phyloP scores from a whole-genome alignment of 1,139 yeast species.

The Debaryomyces robertsiae region DNA sequence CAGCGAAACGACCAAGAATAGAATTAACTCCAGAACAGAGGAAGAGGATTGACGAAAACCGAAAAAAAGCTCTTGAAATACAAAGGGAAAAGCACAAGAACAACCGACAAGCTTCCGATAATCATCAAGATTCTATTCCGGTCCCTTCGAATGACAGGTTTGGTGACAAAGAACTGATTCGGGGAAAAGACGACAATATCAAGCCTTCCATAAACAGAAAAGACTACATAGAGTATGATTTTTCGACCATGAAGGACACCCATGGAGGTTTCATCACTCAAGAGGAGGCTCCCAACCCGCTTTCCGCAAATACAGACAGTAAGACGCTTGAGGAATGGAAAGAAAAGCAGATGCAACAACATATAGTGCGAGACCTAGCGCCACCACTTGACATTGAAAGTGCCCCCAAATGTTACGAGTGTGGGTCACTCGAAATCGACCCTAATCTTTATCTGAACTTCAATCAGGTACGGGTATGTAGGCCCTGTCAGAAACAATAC shows the following conservation, averaged over 20 bases:
- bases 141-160: neutral
- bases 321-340: slow-evolving; percentile 78
- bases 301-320: slow-evolving; percentile 24
- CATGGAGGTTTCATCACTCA: slow-evolving; percentile 82
- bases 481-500: slow-evolving; percentile 64
- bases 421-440: slow-evolving; percentile 79
- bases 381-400: slow-evolving; percentile 70
- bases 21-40: slow-evolving; percentile 56
- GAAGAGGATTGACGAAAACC: slow-evolving; percentile 55
- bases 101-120: slow-evolving; percentile 31
- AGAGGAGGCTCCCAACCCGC: slow-evolving; percentile 25
- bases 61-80: slow-evolving; percentile 60
- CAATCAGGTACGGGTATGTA: slow-evolving; percentile 70
- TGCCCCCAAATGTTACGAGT: slow-evolving; percentile 83
- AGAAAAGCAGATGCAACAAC: slow-evolving; percentile 52
- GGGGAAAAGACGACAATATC: slow-evolving; percentile 17
- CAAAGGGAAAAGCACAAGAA: slow-evolving; percentile 39
- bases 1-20: slow-evolving; percentile 23
- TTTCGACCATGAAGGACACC: slow-evolving; percentile 85
- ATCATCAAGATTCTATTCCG: slow-evolving; percentile 4
- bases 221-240: slow-evolving; percentile 90
- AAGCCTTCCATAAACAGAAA: slow-evolving; percentile 52
- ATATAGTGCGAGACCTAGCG: slow-evolving; percentile 54
- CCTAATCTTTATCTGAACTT: slow-evolving; percentile 69
- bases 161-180: slow-evolving; percentile 9